phyloP scores from a whole-genome alignment of 129 eudicot genomes.

The Flaveria bidentis region DNA sequence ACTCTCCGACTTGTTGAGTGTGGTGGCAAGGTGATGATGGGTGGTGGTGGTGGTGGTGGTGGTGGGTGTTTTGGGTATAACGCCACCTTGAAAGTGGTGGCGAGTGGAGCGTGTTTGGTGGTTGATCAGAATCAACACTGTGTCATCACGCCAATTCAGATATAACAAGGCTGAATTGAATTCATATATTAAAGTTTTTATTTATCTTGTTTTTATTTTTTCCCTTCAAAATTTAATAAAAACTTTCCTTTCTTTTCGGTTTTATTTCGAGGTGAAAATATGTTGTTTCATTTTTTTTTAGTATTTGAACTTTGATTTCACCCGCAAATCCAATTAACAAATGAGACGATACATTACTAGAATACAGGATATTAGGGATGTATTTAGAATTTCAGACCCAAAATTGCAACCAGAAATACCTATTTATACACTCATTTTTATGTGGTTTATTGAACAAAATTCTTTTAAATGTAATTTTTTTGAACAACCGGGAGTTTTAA shows the following conservation, averaged over 20 bases:
- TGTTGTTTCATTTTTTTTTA: neutral
- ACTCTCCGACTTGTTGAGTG: slow-evolving; percentile 32
- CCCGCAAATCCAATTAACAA: too few species aligned
- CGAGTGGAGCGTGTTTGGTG: slow-evolving; percentile 34
- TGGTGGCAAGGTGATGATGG: neutral
- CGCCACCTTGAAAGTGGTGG: slow-evolving; percentile 15
- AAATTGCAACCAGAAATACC: too few species aligned
- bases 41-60: slow-evolving; percentile 19
- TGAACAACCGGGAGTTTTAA: too few species aligned
- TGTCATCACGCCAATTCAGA: slow-evolving; percentile 27
- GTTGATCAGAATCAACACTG: slow-evolving; percentile 26
- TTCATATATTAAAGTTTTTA: neutral
- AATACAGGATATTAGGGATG: too few species aligned
- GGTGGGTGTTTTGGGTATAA: slow-evolving; percentile 19
- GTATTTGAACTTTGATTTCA: too few species aligned
- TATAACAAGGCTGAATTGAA: slow-evolving; percentile 14
- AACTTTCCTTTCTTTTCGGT: neutral
- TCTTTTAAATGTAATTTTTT: too few species aligned
- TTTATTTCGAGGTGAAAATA: neutral
- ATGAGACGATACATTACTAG: too few species aligned
- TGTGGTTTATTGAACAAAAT: too few species aligned
- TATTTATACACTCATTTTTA: too few species aligned
- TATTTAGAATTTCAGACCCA: too few species aligned
- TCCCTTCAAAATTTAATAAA: neutral
- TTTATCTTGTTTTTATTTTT: neutral